A percentile compares a stretch with the other conserved stretches of the same genome.
These are phyloP conservation scores for Prunus fruticosa DNA, from an alignment of 306 rosid species.

Conservation along the genomic window DNA sequence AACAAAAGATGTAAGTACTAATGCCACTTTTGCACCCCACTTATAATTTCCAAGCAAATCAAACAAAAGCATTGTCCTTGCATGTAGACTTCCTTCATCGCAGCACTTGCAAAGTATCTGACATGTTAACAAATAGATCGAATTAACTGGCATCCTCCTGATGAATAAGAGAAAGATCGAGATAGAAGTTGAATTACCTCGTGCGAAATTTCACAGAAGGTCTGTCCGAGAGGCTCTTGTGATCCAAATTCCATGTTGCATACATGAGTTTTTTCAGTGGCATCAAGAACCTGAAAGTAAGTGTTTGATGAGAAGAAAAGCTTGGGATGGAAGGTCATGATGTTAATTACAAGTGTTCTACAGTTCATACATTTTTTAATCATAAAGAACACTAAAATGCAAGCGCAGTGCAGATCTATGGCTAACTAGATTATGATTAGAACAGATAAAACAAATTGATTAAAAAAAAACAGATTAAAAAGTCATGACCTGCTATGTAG, in stretches of 20 bases:
- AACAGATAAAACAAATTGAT: too few relatives aligned
- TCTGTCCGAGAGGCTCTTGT: slow-evolving; percentile 31
- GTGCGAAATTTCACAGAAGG: slow-evolving; percentile 34
- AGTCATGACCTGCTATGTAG: too few relatives aligned
- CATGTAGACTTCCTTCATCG: slow-evolving; percentile 37
- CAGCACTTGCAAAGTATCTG: slow-evolving; percentile 49
- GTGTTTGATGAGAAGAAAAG: not conserved
- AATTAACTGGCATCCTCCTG: not conserved
- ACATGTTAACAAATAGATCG: slow-evolving; percentile 15
- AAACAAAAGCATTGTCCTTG: slow-evolving; percentile 45
- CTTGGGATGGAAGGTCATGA: not conserved
- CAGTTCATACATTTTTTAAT: too few relatives aligned
- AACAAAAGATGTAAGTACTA: slow-evolving; percentile 59
- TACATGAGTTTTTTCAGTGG: slow-evolving; percentile 23
- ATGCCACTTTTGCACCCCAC: slow-evolving; percentile 60
- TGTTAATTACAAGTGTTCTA: not conserved
- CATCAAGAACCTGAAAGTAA: slow-evolving; percentile 54
- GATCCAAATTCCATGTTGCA: slow-evolving; percentile 32
- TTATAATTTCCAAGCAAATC: slow-evolving; percentile 48
- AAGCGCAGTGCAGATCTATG: too few relatives aligned
- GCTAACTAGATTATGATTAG: too few relatives aligned
- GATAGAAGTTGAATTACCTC: slow-evolving; percentile 29
- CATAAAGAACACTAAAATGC: too few relatives aligned
- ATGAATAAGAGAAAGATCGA: not conserved
- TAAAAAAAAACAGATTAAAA: too few relatives aligned